Evolutionary conservation across 2,329 filamentous ascomycete genomes (phyloP).

Genomic region (Akanthomyces uredinophilus): DNA sequence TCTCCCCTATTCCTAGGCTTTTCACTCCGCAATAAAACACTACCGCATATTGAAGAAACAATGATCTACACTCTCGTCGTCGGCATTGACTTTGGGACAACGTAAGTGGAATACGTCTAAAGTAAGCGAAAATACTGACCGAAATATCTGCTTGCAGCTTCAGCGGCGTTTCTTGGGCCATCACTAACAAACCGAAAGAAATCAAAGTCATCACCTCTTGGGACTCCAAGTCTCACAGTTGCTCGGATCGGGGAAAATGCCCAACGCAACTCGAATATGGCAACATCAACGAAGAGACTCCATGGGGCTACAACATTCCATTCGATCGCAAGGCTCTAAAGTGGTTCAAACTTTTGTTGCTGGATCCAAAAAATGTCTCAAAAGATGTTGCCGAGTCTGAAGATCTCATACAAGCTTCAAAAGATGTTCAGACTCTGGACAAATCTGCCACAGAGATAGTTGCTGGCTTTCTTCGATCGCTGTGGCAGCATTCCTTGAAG

Average conservation of each 20-base stretch:
- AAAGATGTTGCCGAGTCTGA: no score
- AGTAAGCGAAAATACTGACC: no score
- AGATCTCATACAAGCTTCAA: no score
- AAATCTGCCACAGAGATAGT: slow-evolving; percentile 27
- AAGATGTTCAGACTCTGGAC: no score
- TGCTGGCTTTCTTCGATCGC: slow-evolving; percentile 25
- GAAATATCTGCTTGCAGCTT: slow-evolving; percentile 21
- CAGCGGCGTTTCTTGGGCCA: slow-evolving; percentile 38
- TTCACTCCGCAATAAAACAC: no score
- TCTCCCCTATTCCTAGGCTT: no score
- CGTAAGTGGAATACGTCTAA: no score
- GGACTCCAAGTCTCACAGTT: slow-evolving; percentile 20
- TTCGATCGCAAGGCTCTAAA: no score
- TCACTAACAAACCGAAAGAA: slow-evolving; percentile 21
- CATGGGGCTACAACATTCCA: slow-evolving; percentile 32
- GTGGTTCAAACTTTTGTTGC: slow-evolving; percentile 40
- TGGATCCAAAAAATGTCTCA: no score
- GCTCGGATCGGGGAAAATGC: slow-evolving; percentile 27
- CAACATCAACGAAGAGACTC: accelerated
- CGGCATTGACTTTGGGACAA: slow-evolving; percentile 44
- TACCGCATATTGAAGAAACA: no score
- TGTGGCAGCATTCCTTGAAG: slow-evolving; percentile 29
- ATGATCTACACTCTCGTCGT: slow-evolving; percentile 29
- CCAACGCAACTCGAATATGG: slow-evolving; percentile 26
- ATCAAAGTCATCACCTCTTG: slow-evolving; percentile 30